Conservation (phyloP, 768 basidiomycete genomes). For the Chalciporus pseudorubinellus region DNA sequence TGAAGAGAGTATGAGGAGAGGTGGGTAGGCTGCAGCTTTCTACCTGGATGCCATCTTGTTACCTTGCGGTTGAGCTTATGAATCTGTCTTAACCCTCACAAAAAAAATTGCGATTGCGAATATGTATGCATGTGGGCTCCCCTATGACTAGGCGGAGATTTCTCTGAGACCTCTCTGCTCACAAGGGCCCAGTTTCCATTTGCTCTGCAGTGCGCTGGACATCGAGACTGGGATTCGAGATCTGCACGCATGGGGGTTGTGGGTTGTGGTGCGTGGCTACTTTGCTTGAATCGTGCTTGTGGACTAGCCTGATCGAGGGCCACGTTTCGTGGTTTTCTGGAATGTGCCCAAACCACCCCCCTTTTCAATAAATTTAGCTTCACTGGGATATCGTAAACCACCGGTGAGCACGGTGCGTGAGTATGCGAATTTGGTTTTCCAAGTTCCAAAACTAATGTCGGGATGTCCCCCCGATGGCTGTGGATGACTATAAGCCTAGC, state of each 20-base stretch:
- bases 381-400: constrained; percentile 18
- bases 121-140: constrained; percentile 15
- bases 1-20: constrained; percentile 22
- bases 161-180: constrained; percentile 11
- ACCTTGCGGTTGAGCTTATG: constrained; percentile 11
- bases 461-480: constrained; percentile 10
- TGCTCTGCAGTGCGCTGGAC: constrained; percentile 21
- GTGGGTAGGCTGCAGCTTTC: constrained; percentile 20
- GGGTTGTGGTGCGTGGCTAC: constrained; percentile 26
- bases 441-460: constrained; percentile 11
- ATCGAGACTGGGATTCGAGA: constrained; percentile 16
- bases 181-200: constrained; percentile 14
- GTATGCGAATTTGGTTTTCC: constrained; percentile 17
- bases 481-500: constrained; percentile 14
- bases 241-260: constrained; percentile 12
- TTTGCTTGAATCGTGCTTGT: constrained; percentile 11
- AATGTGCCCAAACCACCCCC: constrained; percentile 11
- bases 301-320: constrained; percentile 15
- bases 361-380: constrained; percentile 9
- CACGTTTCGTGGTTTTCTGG: constrained; percentile 29
- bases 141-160: constrained; percentile 26
- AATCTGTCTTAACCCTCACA: constrained; percentile 17
- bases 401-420: constrained; percentile 13
- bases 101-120: constrained; percentile 23
- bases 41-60: constrained; percentile 7